These are phyloP conservation scores for Penicillium italicum DNA, from an alignment of 2,329 filamentous ascomycete species.

Conservation along the genomic window DNA sequence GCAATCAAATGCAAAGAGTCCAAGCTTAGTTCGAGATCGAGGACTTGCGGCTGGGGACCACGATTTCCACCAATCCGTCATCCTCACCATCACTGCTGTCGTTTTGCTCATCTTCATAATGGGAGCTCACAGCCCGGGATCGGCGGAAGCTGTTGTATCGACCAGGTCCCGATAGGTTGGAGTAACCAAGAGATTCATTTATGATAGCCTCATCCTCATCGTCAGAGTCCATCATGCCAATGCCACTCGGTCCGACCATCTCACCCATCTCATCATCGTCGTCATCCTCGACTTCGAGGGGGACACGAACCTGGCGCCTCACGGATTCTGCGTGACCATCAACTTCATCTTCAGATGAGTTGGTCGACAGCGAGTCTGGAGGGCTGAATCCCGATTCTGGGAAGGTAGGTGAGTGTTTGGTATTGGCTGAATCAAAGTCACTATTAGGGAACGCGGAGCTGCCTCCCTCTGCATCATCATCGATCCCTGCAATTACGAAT, in stretches of 20 bases:
- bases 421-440: constrained; percentile 29
- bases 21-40: constrained; percentile 21
- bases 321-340: constrained; percentile 37
- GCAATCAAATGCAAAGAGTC: constrained; percentile 3
- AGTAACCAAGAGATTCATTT: constrained; percentile 66
- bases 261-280: constrained; percentile 50
- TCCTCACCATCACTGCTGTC: constrained; percentile 45
- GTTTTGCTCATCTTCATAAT: constrained; percentile 42
- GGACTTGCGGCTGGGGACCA: constrained; percentile 42
- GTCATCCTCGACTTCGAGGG: constrained; percentile 58
- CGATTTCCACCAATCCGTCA: constrained; percentile 46
- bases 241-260: constrained; percentile 44
- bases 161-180: constrained; percentile 56
- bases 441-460: constrained; percentile 31
- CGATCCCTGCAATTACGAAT: constrained; percentile 38
- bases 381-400: constrained; percentile 40
- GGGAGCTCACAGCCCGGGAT: constrained; percentile 30
- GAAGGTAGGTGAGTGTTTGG: constrained; percentile 34
- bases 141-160: constrained; percentile 44
- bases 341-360: constrained; percentile 43
- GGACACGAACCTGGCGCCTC: constrained; percentile 47
- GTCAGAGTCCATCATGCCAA: constrained; percentile 50
- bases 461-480: constrained; percentile 32
- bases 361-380: constrained; percentile 38
- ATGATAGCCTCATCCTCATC: constrained; percentile 53